Evolutionary conservation across 352 stramenopile species (phyloP).

Genomic region (Phytophthora citrophthora): DNA sequence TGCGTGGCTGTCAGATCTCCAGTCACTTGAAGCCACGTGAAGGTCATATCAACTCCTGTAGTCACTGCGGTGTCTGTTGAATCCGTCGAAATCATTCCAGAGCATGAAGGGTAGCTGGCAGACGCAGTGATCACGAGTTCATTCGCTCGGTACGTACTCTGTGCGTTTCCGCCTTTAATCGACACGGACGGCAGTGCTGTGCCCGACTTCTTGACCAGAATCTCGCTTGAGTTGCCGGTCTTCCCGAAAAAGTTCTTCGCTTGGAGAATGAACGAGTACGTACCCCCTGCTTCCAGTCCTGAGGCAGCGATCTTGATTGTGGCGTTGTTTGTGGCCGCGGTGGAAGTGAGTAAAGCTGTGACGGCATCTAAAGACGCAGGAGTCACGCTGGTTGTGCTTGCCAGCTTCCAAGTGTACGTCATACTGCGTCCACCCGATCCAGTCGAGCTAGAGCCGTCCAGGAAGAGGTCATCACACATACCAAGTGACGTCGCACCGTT

Average conservation of each 20-base stretch:
- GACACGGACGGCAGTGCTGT: constrained; percentile 62
- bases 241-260: constrained; percentile 62
- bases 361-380: constrained; percentile 27
- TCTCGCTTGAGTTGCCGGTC: constrained; percentile 43
- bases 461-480: constrained; percentile 62
- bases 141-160: constrained; percentile 46
- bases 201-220: constrained; percentile 54
- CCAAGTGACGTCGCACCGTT: constrained; percentile 57
- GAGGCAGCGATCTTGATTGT: constrained; percentile 41
- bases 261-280: constrained; percentile 54
- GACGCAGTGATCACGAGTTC: constrained; percentile 51
- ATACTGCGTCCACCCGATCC: constrained; percentile 64
- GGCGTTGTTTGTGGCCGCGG: constrained; percentile 40
- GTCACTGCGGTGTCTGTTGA: constrained; percentile 7
- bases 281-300: constrained; percentile 45
- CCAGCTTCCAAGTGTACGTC: constrained; percentile 59
- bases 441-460: constrained; percentile 60
- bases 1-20: constrained; percentile 46
- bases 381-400: constrained; percentile 22
- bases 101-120: constrained; percentile 55
- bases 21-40: constrained; percentile 56
- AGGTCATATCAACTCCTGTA: constrained; percentile 54
- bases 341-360: constrained; percentile 30
- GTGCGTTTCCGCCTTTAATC: constrained; percentile 51
- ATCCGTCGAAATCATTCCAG: constrained; percentile 21